A percentile compares a stretch with the other conserved stretches of the same genome.
phyloP scores from a whole-genome alignment of 495 filamentous ascomycete species.

The Immersiella caudata region DNA sequence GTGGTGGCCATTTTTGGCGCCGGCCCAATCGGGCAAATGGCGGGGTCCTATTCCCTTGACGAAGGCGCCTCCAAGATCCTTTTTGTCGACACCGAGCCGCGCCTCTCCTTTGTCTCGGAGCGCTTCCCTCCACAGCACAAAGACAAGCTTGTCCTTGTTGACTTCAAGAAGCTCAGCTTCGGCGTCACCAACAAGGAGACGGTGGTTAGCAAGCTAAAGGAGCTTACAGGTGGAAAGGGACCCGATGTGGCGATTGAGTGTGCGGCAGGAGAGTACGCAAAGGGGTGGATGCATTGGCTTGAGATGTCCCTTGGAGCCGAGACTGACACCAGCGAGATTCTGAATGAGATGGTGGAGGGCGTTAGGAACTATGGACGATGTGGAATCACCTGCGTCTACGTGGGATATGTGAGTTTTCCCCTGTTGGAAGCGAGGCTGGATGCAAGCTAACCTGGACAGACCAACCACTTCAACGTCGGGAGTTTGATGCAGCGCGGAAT shows the following conservation, averaged over 20 bases:
- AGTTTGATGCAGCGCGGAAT: constrained; percentile 87
- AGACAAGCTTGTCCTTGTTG: constrained; percentile 47
- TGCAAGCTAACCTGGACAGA: constrained; percentile 59
- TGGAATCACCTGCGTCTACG: constrained; percentile 81
- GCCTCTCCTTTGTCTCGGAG: constrained; percentile 66
- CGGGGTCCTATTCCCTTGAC: constrained; percentile 67
- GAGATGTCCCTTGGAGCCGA: constrained; percentile 74
- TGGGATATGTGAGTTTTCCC: constrained; percentile 65
- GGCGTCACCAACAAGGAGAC: constrained; percentile 54
- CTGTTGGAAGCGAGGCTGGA: background rate
- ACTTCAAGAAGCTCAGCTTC: constrained; percentile 51
- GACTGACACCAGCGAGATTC: constrained; percentile 82
- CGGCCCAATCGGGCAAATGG: constrained; percentile 81
- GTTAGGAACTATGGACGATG: constrained; percentile 75
- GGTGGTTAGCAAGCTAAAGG: constrained; percentile 72
- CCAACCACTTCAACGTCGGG: constrained; percentile 82
- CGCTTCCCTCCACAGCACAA: constrained; percentile 56
- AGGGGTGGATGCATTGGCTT: constrained; percentile 78
- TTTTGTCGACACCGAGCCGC: constrained; percentile 78
- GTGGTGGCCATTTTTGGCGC: constrained; percentile 84
- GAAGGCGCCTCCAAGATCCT: constrained; percentile 78
- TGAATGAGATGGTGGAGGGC: constrained; percentile 85
- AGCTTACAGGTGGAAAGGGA: constrained; percentile 66
- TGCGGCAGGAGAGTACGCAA: constrained; percentile 82
- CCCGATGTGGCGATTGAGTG: constrained; percentile 83